These are phyloP conservation scores for Plantago elongata DNA, from an alignment of 257 asterid species.

Conservation along the genomic window DNA sequence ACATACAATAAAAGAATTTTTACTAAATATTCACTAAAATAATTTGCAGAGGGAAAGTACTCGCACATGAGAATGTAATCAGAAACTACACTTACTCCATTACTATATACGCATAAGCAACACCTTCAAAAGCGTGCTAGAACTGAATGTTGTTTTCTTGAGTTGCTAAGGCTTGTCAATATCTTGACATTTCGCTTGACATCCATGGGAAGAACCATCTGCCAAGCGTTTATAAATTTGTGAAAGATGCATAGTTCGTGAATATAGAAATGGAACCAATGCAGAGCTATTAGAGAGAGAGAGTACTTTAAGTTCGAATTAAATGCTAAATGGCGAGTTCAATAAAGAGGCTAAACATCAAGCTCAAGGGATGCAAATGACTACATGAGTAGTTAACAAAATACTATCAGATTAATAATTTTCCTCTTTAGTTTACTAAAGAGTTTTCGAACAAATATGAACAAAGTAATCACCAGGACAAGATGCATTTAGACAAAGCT, in stretches of 20 bases:
- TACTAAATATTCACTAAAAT: constrained; percentile 6
- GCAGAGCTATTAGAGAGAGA: too few relatives aligned
- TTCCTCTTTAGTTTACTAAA: too few relatives aligned
- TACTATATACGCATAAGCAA: constrained; percentile 76
- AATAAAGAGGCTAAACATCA: too few relatives aligned
- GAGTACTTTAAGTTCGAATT: too few relatives aligned
- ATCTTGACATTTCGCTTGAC: constrained; percentile 96
- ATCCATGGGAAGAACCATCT: constrained; percentile 98
- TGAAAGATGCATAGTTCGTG: not conserved
- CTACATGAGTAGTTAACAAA: too few relatives aligned
- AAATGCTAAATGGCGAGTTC: too few relatives aligned
- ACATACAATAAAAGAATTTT: constrained; percentile 16
- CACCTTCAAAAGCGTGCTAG: constrained; percentile 87
- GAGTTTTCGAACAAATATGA: too few relatives aligned
- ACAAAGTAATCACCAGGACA: too few relatives aligned
- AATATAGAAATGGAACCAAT: too few relatives aligned
- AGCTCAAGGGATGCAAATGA: too few relatives aligned
- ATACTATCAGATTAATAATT: too few relatives aligned
- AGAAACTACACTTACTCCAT: constrained; percentile 76
- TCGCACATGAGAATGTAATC: not conserved
- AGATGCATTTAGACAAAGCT: too few relatives aligned
- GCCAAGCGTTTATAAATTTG: constrained; percentile 21
- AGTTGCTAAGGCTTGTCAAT: constrained; percentile 87
- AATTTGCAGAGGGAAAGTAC: constrained; percentile 7
- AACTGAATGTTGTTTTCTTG: constrained; percentile 96